phyloP scores from a whole-genome alignment of 805 yeast species.

The Monosporozyma yasuniensis region DNA sequence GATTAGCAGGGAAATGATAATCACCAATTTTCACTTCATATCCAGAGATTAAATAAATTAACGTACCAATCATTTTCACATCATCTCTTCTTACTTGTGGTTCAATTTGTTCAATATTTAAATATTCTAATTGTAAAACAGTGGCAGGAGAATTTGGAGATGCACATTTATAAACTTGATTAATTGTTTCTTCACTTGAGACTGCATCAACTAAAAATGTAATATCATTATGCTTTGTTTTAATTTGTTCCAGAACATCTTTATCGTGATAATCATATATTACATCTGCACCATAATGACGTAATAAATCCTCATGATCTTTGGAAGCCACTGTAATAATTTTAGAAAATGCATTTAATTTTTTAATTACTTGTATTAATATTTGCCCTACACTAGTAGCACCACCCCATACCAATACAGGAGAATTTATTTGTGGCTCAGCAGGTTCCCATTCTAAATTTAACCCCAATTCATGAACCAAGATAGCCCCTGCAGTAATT shows the following conservation, averaged over 20 bases:
- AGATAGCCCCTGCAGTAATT: constrained; percentile 40
- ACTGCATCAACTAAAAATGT: constrained; percentile 30
- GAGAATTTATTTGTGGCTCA: constrained; percentile 29
- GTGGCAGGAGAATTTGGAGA: constrained; percentile 27
- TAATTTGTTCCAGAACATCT: constrained; percentile 37
- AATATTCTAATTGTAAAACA: constrained; percentile 30
- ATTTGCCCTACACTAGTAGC: constrained; percentile 54
- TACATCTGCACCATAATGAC: constrained; percentile 41
- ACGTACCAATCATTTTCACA: constrained; percentile 28
- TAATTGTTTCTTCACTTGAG: constrained; percentile 25
- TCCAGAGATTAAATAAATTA: constrained; percentile 34
- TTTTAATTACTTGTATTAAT: constrained; percentile 51
- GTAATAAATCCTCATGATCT: constrained; percentile 34
- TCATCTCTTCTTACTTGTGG: constrained; percentile 26
- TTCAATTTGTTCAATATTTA: constrained; percentile 17
- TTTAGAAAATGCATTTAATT: constrained; percentile 32
- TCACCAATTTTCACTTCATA: constrained; percentile 27
- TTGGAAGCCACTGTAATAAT: constrained; percentile 43
- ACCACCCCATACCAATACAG: constrained; percentile 55
- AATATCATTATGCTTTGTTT: constrained; percentile 24
- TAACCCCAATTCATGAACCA: constrained; percentile 20
- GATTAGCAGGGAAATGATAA: constrained; percentile 17
- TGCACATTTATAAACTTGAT: constrained; percentile 29
- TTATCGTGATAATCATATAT: constrained; percentile 41
- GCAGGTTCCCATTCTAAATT: constrained; percentile 21